phyloP scores from a whole-genome alignment of 2,329 filamentous ascomycete genomes.

The Emergomyces africanus region DNA sequence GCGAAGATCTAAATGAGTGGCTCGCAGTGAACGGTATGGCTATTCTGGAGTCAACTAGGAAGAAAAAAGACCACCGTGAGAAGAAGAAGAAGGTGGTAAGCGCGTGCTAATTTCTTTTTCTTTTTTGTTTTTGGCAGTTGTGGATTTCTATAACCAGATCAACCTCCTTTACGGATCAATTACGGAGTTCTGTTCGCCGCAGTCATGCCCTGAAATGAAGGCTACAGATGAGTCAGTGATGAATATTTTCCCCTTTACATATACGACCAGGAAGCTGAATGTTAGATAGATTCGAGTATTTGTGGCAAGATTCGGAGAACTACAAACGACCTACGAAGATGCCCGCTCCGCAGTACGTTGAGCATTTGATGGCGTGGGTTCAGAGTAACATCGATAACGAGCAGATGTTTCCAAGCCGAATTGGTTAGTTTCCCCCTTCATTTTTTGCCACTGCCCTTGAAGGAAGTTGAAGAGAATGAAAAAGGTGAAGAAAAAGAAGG shows the following conservation, averaged over 20 bases:
- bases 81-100: neutral
- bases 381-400: slow-evolving; percentile 94
- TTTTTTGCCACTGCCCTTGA: neutral
- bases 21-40: slow-evolving; percentile 82
- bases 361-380: slow-evolving; percentile 95
- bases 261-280: neutral
- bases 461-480: neutral
- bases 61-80: neutral
- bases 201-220: slow-evolving; percentile 98
- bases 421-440: slow-evolving; percentile 44
- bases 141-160: slow-evolving; percentile 99
- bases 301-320: slow-evolving; percentile 93
- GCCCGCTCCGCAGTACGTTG: slow-evolving; percentile 92
- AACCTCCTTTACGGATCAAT: slow-evolving; percentile 98
- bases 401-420: slow-evolving; percentile 83
- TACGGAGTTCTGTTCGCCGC: slow-evolving; percentile 96
- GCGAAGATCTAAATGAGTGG: slow-evolving; percentile 97
- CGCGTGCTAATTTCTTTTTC: slow-evolving; percentile 17
- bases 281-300: slow-evolving; percentile 71
- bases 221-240: slow-evolving; percentile 82
- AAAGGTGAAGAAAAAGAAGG: neutral
- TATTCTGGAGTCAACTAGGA: neutral
- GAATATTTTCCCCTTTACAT: neutral
- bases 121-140: too few relatives aligned
- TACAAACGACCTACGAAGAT: slow-evolving; percentile 97